phyloP scores from a whole-genome alignment of 805 yeast genomes.

The Metahyphopichia silvanorum region DNA sequence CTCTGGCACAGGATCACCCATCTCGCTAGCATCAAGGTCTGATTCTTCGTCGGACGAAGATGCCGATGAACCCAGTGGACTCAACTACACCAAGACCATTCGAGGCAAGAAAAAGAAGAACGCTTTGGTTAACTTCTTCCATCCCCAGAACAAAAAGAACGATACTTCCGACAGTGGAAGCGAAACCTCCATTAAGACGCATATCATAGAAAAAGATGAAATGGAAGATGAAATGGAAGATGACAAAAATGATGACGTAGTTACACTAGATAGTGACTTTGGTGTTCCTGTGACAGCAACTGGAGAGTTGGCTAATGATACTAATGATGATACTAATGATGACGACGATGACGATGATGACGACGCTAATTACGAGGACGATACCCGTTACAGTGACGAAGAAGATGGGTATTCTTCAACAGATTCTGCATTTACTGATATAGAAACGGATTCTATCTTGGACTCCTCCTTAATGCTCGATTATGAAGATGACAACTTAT shows the following conservation, averaged over 20 bases:
- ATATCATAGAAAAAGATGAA: constrained; percentile 13
- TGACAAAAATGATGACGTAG: constrained; percentile 12
- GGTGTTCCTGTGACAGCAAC: constrained; percentile 19
- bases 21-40: background rate
- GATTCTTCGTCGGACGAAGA: background rate
- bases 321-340: constrained; percentile 17
- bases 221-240: constrained; percentile 10
- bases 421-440: constrained; percentile 44
- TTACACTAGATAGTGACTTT: constrained; percentile 28
- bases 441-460: constrained; percentile 36
- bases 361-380: constrained; percentile 16
- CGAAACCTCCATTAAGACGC: constrained; percentile 10
- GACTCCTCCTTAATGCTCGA: constrained; percentile 23
- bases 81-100: constrained; percentile 9
- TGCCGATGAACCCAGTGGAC: constrained; percentile 2
- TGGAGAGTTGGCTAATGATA: constrained; percentile 4
- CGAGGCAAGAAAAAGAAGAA: constrained; percentile 3
- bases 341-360: constrained; percentile 14
- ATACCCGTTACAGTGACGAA: constrained; percentile 19
- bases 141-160: constrained; percentile 3
- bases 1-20: too few species aligned
- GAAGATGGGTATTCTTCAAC: constrained; percentile 24
- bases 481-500: constrained; percentile 16
- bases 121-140: constrained; percentile 10
- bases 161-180: constrained; percentile 5